Evolutionary conservation across 371 early-diverging fungal species (phyloP).

Genomic region (Capillidium rhysosporum): DNA sequence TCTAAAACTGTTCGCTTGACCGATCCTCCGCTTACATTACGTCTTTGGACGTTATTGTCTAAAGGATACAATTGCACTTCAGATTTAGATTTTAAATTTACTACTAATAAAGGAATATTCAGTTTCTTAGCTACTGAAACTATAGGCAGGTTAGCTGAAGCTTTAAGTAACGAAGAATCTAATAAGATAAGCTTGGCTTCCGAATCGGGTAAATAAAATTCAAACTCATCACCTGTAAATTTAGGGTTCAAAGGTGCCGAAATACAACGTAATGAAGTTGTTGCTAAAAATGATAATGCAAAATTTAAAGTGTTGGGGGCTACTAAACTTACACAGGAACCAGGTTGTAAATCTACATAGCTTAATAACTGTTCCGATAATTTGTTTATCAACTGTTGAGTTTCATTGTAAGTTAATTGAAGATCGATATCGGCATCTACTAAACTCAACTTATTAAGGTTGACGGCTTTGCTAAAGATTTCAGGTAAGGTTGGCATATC

Average conservation of each 20-base stretch:
- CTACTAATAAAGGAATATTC: conserved; percentile 21
- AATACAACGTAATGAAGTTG: conserved; percentile 31
- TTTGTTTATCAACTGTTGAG: no score
- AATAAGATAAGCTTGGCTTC: conserved; percentile 38
- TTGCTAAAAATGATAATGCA: conserved; percentile 43
- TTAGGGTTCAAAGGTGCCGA: conserved; percentile 63
- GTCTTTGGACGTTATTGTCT: conserved; percentile 7
- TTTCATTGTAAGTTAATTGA: no score
- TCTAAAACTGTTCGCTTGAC: background rate
- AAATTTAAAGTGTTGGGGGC: conserved; percentile 51
- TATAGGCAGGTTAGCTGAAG: background rate
- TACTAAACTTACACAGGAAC: conserved; percentile 20
- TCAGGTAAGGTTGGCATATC: no score
- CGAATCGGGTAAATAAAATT: conserved; percentile 60
- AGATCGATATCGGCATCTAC: no score
- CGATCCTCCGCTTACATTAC: background rate
- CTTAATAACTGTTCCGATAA: background rate
- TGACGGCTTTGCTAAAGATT: no score
- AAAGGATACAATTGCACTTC: conserved; percentile 8
- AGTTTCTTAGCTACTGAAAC: conserved; percentile 29
- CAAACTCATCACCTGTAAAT: conserved; percentile 49
- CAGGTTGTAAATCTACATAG: background rate
- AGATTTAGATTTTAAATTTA: conserved; percentile 2
- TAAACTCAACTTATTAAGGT: no score
- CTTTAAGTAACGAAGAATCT: conserved; percentile 11